phyloP scores from a whole-genome alignment of 1,284 basidiomycete genomes.

The Boletus sp. region DNA sequence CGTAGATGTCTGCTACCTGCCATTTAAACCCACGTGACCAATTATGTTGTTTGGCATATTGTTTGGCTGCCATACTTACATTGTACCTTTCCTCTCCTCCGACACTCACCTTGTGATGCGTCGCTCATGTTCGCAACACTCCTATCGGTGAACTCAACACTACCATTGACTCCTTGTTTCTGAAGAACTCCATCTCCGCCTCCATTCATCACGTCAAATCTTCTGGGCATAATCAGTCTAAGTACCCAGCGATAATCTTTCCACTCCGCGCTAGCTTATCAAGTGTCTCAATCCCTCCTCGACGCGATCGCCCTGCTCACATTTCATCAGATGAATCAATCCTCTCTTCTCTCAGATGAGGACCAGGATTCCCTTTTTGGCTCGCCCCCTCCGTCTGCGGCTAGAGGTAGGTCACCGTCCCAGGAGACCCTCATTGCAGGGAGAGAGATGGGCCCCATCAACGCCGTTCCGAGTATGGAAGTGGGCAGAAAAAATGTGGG shows the following conservation, averaged over 20 bases:
- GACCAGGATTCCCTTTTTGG: slow-evolving; percentile 75
- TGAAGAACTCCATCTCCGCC: not conserved
- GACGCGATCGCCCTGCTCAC: slow-evolving; percentile 17
- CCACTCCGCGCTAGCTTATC: slow-evolving; percentile 1
- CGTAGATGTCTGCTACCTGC: too few species aligned
- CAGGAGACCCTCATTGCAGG: slow-evolving; percentile 49
- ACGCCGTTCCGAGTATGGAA: slow-evolving; percentile 24
- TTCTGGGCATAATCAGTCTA: slow-evolving; percentile 1
- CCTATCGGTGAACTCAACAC: slow-evolving; percentile 12
- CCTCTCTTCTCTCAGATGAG: slow-evolving; percentile 26
- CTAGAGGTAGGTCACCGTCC: slow-evolving; percentile 67
- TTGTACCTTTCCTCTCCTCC: not conserved
- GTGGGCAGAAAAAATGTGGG: slow-evolving; percentile 74
- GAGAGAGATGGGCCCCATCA: slow-evolving; percentile 1
- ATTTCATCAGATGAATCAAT: slow-evolving; percentile 22
- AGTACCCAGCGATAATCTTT: slow-evolving; percentile 7
- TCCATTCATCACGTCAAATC: not conserved
- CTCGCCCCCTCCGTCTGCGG: slow-evolving; percentile 68
- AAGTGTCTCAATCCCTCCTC: slow-evolving; percentile 18
- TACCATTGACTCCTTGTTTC: not conserved
- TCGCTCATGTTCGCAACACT: not conserved
- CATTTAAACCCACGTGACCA: not conserved
- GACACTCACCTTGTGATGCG: not conserved
- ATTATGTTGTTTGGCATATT: slow-evolving; percentile 8
- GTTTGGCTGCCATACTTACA: slow-evolving; percentile 12